Evolutionary conservation across 2,329 filamentous ascomycete species (phyloP).

Genomic region (Coniochaeta sp.): DNA sequence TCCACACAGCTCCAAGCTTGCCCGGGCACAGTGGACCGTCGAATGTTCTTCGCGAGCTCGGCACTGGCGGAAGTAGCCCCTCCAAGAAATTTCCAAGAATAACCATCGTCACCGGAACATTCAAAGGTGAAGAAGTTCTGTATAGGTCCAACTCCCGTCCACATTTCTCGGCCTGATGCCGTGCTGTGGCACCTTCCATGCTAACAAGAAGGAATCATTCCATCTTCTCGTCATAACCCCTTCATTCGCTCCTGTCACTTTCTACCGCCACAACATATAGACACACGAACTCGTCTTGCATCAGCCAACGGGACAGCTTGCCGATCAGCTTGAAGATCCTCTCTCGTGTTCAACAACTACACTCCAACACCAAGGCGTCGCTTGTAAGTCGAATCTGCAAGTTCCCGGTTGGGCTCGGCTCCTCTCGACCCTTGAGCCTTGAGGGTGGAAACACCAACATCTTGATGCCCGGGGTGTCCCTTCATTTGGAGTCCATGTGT

Average conservation of each 20-base stretch:
- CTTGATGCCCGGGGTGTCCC: neutral
- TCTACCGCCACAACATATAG: neutral
- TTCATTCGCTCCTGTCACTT: neutral
- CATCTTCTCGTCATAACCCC: neutral
- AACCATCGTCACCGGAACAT: too few species aligned
- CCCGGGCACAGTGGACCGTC: neutral
- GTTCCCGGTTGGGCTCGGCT: neutral
- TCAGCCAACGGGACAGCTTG: neutral
- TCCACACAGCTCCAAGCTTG: too few species aligned
- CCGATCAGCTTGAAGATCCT: neutral
- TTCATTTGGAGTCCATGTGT: neutral
- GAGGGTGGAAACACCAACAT: neutral
- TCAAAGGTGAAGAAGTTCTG: too few species aligned
- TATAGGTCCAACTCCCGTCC: too few species aligned
- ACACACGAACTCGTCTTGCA: neutral
- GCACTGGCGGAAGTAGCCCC: too few species aligned
- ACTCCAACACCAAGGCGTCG: neutral
- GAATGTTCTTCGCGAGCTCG: too few species aligned
- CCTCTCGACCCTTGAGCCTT: neutral
- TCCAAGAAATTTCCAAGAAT: too few species aligned
- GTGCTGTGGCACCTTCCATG: too few species aligned
- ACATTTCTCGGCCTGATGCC: too few species aligned
- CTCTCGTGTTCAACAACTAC: neutral
- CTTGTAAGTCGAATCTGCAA: neutral
- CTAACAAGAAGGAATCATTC: neutral